Base-by-base conservation (phyloP, 257 asterid species). In the Phtheirospermum japonicum region DNA sequence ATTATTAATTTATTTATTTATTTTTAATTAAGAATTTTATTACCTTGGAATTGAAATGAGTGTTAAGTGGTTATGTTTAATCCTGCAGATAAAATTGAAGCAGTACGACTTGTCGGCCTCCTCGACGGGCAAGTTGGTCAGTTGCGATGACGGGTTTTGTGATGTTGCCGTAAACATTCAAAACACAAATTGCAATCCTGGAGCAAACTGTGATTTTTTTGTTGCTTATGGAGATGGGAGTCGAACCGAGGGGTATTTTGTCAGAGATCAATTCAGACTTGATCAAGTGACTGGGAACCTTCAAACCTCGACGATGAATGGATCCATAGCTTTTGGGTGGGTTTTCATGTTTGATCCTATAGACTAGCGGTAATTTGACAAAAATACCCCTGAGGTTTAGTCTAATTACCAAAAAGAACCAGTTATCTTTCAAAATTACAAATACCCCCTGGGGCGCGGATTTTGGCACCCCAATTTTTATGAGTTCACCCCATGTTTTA, bases 151-250 rank as follows among this genome's bases (percentile, higher is more conserved):
- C 62, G 88, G 77, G 39, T 89, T 93, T 74, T 93, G 99, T 75
- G 73, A 71, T 26, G 65, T 77, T 46, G 85, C 80, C 65, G 79
- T 79, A 12, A 18, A 30, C 53, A 69, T 78, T 63, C 82, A 79
- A 39, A 78, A 72, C 73, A 56, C 87, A 30, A 83, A 81, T 75
- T 93, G 99, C 80, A 82, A 70, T 52, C 75, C 57, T 40, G 99
- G 99, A 49, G 53, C 68, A 83, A 80, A 75, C 57, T 93, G 99
- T 59, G 90, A 80, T 72, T 93, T 87, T 79, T 57, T 86, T 65
- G 71, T 93, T 45, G 80, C 96, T 16, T 93, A 93, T 19, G 99
- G 96, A 64, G 99, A 93, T 53, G 97, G 96, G 39, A 89, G 97
- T 77, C 73, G 73, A 70, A 89, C 96, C 13, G 89, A 83, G 1